A percentile compares a stretch with the other conserved stretches of the same genome.
Evolutionary conservation across 2,329 filamentous ascomycete species (phyloP).

Genomic region (Ophiognomonia clavigignenti-juglandacearum): DNA sequence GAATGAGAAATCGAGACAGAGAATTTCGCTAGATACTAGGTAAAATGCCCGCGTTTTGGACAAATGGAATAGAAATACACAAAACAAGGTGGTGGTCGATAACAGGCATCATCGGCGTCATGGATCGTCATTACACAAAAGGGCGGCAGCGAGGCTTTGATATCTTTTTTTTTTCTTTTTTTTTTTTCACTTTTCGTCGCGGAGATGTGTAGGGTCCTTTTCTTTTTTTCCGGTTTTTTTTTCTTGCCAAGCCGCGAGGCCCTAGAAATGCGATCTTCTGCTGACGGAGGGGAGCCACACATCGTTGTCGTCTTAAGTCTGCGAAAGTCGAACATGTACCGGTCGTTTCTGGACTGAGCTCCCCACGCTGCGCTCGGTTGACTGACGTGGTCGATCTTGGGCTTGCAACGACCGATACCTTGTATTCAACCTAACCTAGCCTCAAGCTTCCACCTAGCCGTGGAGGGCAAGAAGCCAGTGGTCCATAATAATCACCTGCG

Average conservation of each 20-base stretch:
- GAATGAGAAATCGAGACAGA: neutral
- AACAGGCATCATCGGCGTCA: slow-evolving; percentile 19
- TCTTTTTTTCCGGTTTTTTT: too few species aligned
- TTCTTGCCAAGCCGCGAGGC: slow-evolving; percentile 30
- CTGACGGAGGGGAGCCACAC: neutral
- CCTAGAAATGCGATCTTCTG: slow-evolving; percentile 23
- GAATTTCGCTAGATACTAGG: neutral
- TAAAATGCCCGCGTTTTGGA: neutral
- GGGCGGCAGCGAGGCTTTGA: neutral
- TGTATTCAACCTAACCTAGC: neutral
- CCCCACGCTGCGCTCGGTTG: too few species aligned
- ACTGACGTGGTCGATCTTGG: too few species aligned
- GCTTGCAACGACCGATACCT: neutral
- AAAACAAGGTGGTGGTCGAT: slow-evolving; percentile 3
- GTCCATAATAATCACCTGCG: slow-evolving; percentile 13
- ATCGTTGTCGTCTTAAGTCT: neutral
- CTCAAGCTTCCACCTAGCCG: neutral
- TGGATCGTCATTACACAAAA: slow-evolving; percentile 18
- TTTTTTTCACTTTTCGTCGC: too few species aligned
- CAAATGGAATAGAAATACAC: neutral
- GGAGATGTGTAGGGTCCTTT: too few species aligned
- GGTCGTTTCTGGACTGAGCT: too few species aligned
- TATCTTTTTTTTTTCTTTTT: too few species aligned
- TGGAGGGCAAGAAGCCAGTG: neutral
- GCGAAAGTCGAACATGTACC: too few species aligned